Conservation (phyloP, 257 asterid genomes). For the Ilex asprella region DNA sequence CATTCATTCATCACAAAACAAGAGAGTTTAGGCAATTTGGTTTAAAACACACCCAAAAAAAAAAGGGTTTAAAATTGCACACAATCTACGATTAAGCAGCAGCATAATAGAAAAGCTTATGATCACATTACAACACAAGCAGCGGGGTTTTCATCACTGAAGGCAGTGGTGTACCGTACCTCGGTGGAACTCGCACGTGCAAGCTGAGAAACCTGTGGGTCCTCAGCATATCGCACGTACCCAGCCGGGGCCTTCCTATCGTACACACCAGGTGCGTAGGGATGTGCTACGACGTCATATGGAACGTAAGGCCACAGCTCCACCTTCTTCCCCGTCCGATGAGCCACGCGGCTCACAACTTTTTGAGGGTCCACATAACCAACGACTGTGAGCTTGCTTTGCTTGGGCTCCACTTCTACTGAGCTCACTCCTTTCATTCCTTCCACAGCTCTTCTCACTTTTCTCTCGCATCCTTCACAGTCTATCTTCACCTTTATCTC, state of each 20-base stretch:
- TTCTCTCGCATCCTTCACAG: constrained; percentile 94
- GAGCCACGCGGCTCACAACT: constrained; percentile 82
- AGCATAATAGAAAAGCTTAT: too few relatives aligned
- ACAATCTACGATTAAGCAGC: too few relatives aligned
- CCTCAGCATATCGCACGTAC: constrained; percentile 54
- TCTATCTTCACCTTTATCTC: constrained; percentile 92
- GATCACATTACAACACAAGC: constrained; percentile 86
- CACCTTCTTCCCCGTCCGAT: constrained; percentile 86
- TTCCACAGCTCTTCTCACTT: constrained; percentile 72
- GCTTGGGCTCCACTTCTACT: constrained; percentile 60
- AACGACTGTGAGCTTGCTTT: constrained; percentile 72
- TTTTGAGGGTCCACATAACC: constrained; percentile 84
- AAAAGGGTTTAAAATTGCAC: too few relatives aligned
- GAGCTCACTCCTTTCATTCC: constrained; percentile 97
- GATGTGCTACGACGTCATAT: constrained; percentile 85
- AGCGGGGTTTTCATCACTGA: constrained; percentile 79
- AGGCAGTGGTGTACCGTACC: constrained; percentile 94
- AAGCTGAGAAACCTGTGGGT: constrained; percentile 54
- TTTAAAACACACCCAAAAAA: too few relatives aligned
- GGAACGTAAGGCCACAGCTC: constrained; percentile 98
- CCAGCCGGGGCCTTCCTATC: constrained; percentile 96
- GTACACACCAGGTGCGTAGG: constrained; percentile 79
- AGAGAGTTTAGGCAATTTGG: too few relatives aligned
- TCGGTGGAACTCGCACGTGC: constrained; percentile 90
- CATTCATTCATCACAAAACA: too few relatives aligned